Evolutionary conservation across 495 filamentous ascomycete genomes (phyloP).

Genomic region (Platismatia glauca): DNA sequence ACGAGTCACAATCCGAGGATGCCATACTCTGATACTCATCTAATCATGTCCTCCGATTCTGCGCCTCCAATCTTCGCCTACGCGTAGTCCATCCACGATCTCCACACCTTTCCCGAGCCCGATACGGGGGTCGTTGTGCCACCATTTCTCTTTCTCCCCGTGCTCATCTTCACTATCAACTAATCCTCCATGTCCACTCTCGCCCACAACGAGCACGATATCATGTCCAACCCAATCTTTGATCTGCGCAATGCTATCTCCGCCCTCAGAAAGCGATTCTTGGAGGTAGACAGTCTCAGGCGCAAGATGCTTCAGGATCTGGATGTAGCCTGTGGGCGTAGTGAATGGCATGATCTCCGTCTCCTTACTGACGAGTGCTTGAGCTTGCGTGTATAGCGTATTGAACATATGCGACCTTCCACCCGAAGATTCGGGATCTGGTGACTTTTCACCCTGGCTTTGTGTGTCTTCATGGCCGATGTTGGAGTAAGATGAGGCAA

Average conservation of each 20-base stretch:
- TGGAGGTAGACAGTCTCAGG: constrained; percentile 81
- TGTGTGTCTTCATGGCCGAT: constrained; percentile 67
- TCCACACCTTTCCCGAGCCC: constrained; percentile 80
- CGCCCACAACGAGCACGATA: constrained; percentile 76
- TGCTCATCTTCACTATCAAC: constrained; percentile 85
- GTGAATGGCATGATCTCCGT: constrained; percentile 83
- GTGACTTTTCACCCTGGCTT: constrained; percentile 54
- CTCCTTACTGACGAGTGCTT: constrained; percentile 68
- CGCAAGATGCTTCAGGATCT: constrained; percentile 73
- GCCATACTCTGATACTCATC: constrained; percentile 13
- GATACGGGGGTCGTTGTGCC: constrained; percentile 70
- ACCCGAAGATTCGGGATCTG: constrained; percentile 36
- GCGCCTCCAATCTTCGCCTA: constrained; percentile 76
- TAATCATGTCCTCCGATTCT: constrained; percentile 65
- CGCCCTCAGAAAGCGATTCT: constrained; percentile 63
- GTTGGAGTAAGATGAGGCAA: constrained; percentile 81
- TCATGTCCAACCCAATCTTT: constrained; percentile 78
- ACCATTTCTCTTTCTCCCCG: constrained; percentile 61
- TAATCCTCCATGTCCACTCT: constrained; percentile 72
- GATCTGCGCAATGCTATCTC: constrained; percentile 59
- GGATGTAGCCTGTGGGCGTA: constrained; percentile 62
- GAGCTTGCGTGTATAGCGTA: constrained; percentile 65
- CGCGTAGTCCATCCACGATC: constrained; percentile 66
- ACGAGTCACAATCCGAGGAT: too few relatives aligned
- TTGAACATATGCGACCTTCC: constrained; percentile 46